Base-by-base conservation (phyloP, 306 rosid genomes). In the Begonia fuchsioides region DNA sequence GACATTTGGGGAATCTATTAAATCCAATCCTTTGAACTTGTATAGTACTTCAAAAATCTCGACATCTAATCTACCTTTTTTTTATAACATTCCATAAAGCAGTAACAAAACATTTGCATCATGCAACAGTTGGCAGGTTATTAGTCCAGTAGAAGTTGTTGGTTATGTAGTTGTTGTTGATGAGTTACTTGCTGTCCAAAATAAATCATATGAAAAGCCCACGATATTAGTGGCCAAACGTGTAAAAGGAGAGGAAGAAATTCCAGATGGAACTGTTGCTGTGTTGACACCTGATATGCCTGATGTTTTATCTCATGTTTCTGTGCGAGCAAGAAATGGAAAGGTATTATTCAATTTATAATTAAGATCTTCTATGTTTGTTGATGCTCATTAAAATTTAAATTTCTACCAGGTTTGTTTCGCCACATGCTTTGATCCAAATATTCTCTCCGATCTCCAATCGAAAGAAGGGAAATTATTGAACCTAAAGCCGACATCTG, bases 201-300 rank as follows among this genome's bases (percentile, higher is more conserved):
- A 85, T 60, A 81, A 81, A 77, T 50, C 75, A 52, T 90, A 79
- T 17, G 84, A 53, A 54, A 76, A 74, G 55, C 98, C 95, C 16
- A 90, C 98, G 54, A 75, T 90, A 68, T 77, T 90, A 80, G 77
- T 90, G 61, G 95, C 77, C 53, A 81, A 63, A 68, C 80, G 72
- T 51, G 95, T 90, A 58, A 90, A 62, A 66, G 98, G 98, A 53
- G 98, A 90, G 73, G 98, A 90, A 72, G 98, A 90, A 73, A 85
- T 90, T 71, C 98, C 98, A 18, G 95, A 85, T 75, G 98, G 98
- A 57, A 57, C 85, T 18, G 98, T 90, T 65, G 98, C 98, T 69
- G 92, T 90, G 68, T 70, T 90, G 64, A 90, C 95, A 38, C 98
- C 95, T 54, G 98, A 90, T 62, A 90, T 90, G 98, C 98, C 98